phyloP scores from a whole-genome alignment of 1,284 basidiomycete species.

The Neonothopanus nambi region DNA sequence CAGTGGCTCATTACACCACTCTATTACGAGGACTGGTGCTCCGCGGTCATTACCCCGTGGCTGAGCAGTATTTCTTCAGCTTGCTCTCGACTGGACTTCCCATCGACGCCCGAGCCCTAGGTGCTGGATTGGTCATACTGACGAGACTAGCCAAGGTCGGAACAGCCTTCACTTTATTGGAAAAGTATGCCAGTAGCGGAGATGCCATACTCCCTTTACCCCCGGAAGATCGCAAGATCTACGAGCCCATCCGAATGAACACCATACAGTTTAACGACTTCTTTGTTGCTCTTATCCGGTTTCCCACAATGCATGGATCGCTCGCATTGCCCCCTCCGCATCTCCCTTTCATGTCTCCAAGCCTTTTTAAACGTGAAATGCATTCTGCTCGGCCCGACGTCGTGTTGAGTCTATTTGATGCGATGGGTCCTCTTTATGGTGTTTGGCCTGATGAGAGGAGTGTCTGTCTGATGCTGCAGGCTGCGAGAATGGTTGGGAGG shows the following conservation, averaged over 20 bases:
- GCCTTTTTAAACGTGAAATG: conserved; percentile 28
- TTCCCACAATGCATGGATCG: conserved; percentile 1
- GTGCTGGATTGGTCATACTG: conserved; percentile 51
- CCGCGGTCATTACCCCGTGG: conserved; percentile 37
- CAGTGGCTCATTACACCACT: conserved; percentile 44
- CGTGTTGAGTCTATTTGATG: conserved; percentile 63
- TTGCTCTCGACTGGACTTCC: conserved; percentile 34
- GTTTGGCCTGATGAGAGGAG: conserved; percentile 53
- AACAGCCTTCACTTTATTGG: conserved; percentile 51
- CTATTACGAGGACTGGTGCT: conserved; percentile 54
- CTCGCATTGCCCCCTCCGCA: not conserved
- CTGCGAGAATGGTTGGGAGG: conserved; percentile 51
- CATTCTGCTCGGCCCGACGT: conserved; percentile 55
- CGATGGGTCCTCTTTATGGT: conserved; percentile 53
- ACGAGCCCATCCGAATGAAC: conserved; percentile 3
- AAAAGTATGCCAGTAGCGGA: conserved; percentile 28
- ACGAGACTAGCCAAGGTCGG: conserved; percentile 43
- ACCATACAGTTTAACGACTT: conserved; percentile 9
- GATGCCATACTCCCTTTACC: conserved; percentile 3
- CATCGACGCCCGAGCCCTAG: conserved; percentile 51
- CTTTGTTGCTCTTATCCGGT: conserved; percentile 3
- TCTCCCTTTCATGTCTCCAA: conserved; percentile 26
- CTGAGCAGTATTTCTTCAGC: conserved; percentile 47
- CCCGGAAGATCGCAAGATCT: not conserved
- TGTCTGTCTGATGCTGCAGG: conserved; percentile 59